A percentile compares a stretch with the other conserved stretches of the same genome.
Evolutionary conservation across 768 basidiomycete species (phyloP).

Genomic region (Hericium alpestre): DNA sequence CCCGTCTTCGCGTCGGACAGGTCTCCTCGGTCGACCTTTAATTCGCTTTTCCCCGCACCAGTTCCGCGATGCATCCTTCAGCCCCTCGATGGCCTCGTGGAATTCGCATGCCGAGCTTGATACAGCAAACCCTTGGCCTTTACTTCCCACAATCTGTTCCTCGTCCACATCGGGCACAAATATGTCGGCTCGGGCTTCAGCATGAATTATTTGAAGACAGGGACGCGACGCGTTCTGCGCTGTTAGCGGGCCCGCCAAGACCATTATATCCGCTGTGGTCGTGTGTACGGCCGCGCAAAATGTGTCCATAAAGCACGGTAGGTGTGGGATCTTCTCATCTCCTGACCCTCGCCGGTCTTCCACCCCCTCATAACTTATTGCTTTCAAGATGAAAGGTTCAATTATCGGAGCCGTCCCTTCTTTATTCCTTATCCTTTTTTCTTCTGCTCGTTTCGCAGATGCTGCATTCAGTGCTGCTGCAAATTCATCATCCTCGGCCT

Average conservation of each 20-base stretch:
- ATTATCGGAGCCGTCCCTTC: neutral
- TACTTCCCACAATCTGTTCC: neutral
- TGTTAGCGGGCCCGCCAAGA: neutral
- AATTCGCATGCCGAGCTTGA: neutral
- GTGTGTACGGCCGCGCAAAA: neutral
- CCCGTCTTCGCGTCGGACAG: neutral
- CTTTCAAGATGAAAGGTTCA: neutral
- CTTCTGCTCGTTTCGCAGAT: neutral
- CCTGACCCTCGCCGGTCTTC: neutral
- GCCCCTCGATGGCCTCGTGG: neutral
- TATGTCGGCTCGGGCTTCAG: neutral
- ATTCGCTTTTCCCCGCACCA: neutral
- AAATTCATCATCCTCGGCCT: neutral
- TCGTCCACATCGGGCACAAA: neutral
- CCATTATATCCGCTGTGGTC: neutral
- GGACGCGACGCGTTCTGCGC: neutral
- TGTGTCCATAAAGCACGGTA: neutral
- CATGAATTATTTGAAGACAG: neutral
- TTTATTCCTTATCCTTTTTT: neutral
- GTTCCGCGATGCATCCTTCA: neutral
- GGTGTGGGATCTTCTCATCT: neutral
- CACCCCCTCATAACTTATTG: neutral
- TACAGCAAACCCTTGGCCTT: neutral
- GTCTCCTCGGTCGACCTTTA: neutral
- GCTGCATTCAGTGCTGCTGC: neutral